phyloP scores from a whole-genome alignment of 1,284 basidiomycete genomes.

The Rhodotorula sp. region DNA sequence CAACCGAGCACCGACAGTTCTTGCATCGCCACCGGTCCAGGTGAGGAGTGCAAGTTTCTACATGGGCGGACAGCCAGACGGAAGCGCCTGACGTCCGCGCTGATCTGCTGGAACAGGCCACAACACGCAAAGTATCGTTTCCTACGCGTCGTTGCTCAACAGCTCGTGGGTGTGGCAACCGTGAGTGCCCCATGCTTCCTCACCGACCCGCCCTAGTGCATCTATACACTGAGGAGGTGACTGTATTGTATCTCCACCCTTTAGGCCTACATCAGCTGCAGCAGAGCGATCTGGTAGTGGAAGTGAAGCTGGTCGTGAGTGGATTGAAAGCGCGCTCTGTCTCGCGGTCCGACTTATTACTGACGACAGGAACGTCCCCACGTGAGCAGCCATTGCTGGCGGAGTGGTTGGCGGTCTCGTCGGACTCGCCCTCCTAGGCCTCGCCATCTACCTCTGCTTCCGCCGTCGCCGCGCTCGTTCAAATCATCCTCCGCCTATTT shows the following conservation, averaged over 20 bases:
- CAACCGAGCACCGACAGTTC: constrained; percentile 4
- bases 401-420: constrained; percentile 13
- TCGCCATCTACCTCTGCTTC: constrained; percentile 1
- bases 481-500: background rate
- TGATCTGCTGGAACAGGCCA: constrained; percentile 8
- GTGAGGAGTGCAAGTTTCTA: too few species aligned
- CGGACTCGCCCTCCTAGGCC: constrained; percentile 1
- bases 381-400: constrained; percentile 12
- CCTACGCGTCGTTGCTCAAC: constrained; percentile 26
- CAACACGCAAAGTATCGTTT: constrained; percentile 24
- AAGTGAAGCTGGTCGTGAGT: background rate
- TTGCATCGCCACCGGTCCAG: constrained; percentile 12
- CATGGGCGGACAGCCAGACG: background rate
- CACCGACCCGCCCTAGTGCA: too few species aligned
- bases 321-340: background rate
- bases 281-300: background rate
- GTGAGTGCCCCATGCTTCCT: background rate
- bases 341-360: background rate
- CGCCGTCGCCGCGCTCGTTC: constrained; percentile 9
- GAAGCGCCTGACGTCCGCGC: background rate
- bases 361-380: too few species aligned
- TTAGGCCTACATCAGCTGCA: background rate
- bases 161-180: constrained; percentile 7
- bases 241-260: background rate
- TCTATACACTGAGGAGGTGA: background rate